A percentile compares a stretch with the other conserved stretches of the same genome.
Evolutionary conservation across 805 yeast species (phyloP).

Genomic region (Myxozyma geophila): DNA sequence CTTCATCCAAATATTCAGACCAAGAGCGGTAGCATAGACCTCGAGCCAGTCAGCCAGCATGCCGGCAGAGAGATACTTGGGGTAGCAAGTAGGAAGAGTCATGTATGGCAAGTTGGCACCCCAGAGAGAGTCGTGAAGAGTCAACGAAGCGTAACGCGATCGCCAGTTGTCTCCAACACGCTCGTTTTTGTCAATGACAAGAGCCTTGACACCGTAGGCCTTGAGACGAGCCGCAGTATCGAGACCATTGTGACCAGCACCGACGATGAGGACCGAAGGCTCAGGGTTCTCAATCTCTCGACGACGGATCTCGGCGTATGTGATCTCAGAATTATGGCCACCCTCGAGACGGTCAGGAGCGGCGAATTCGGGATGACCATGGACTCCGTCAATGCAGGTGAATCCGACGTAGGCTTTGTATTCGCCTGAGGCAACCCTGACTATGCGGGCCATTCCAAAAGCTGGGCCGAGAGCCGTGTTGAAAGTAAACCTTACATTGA

Average conservation of each 20-base stretch:
- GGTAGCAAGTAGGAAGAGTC: slow-evolving; percentile 51
- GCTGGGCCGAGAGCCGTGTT: slow-evolving; percentile 25
- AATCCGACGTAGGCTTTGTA: slow-evolving; percentile 19
- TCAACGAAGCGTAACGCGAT: slow-evolving; percentile 51
- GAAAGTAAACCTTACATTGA: slow-evolving; percentile 21
- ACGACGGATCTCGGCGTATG: slow-evolving; percentile 13
- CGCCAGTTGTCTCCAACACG: slow-evolving; percentile 56
- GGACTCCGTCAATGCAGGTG: slow-evolving; percentile 29
- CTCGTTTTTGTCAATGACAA: slow-evolving; percentile 48
- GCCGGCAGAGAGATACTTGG: slow-evolving; percentile 52
- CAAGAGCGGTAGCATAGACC: slow-evolving; percentile 49
- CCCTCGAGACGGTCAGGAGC: slow-evolving; percentile 25
- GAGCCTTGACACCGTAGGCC: slow-evolving; percentile 49
- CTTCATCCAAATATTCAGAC: slow-evolving; percentile 48
- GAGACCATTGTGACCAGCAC: slow-evolving; percentile 56
- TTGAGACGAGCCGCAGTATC: slow-evolving; percentile 52
- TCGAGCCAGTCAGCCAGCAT: slow-evolving; percentile 54
- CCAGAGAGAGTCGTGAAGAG: slow-evolving; percentile 54
- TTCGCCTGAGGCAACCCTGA: slow-evolving; percentile 5
- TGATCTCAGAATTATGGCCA: slow-evolving; percentile 4
- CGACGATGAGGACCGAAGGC: slow-evolving; percentile 49
- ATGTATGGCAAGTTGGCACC: slow-evolving; percentile 51
- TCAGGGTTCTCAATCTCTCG: slow-evolving; percentile 37
- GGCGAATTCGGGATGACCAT: slow-evolving; percentile 4
- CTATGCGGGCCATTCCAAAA: slow-evolving; percentile 19